Percentiles rank a stretch among this genome's conserved stretches.
These are phyloP conservation scores for Exophiala sideris DNA, from an alignment of 2,329 filamentous ascomycete genomes.

Conservation along the genomic window DNA sequence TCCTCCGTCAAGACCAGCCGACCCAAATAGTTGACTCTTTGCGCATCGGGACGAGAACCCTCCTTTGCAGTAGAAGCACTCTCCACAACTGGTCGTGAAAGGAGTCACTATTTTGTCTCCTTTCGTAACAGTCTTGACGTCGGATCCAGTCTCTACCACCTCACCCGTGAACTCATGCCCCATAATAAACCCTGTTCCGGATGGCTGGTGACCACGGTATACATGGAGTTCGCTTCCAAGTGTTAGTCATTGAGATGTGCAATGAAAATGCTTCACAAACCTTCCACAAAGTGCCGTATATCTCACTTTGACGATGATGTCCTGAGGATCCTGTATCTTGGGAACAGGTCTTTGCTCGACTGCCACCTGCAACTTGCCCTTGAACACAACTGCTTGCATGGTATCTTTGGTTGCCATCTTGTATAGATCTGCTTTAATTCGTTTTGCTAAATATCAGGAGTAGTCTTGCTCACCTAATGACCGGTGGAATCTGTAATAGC, in stretches of 20 bases:
- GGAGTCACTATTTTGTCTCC: constrained; percentile 80
- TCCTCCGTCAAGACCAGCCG: constrained; percentile 65
- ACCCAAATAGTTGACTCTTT: constrained; percentile 68
- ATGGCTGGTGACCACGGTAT: constrained; percentile 76
- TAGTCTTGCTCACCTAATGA: too few species aligned
- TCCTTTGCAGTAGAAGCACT: constrained; percentile 81
- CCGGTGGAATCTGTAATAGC: too few species aligned
- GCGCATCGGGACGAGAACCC: constrained; percentile 75
- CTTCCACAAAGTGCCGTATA: constrained; percentile 85
- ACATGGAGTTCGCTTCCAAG: constrained; percentile 71
- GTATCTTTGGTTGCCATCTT: constrained; percentile 43
- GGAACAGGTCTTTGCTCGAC: constrained; percentile 79
- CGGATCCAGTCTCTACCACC: constrained; percentile 64
- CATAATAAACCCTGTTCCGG: constrained; percentile 62
- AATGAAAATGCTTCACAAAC: constrained; percentile 47
- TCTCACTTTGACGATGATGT: constrained; percentile 78
- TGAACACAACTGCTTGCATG: constrained; percentile 89
- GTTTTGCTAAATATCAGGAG: too few species aligned
- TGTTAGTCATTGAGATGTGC: not conserved
- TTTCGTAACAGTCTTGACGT: constrained; percentile 64
- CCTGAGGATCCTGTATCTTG: constrained; percentile 64
- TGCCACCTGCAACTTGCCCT: constrained; percentile 69
- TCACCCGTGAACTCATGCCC: constrained; percentile 83
- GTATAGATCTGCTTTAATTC: not conserved
- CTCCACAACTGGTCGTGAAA: constrained; percentile 74